Percentiles rank a stretch among this genome's conserved stretches.
These are phyloP conservation scores for Zizania latifolia DNA, from an alignment of 176 grass and related monocot genomes.

Conservation along the genomic window DNA sequence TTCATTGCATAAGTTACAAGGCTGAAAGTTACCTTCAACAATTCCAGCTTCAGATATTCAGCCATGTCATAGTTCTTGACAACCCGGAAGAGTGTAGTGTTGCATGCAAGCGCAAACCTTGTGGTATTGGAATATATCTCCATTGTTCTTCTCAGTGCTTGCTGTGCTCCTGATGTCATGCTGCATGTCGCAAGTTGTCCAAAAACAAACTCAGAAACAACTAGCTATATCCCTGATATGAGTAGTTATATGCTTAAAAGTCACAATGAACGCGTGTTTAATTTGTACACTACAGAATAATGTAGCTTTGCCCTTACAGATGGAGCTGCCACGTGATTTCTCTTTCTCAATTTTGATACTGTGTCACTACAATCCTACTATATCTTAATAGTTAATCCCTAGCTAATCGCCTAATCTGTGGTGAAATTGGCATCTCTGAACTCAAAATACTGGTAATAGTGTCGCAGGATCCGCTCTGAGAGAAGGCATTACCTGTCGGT, in stretches of 20 bases:
- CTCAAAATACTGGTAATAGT: not conserved
- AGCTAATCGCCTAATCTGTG: no score
- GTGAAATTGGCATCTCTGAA: not conserved
- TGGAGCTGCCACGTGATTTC: not conserved
- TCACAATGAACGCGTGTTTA: not conserved
- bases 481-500: constrained; percentile 86
- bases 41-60: constrained; percentile 87
- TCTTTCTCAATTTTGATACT: not conserved
- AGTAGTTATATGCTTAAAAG: not conserved
- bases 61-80: constrained; percentile 98
- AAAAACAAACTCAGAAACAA: not conserved
- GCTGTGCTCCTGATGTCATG: constrained; percentile 94
- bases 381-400: not conserved
- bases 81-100: constrained; percentile 85
- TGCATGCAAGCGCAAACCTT: constrained; percentile 89
- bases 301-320: not conserved
- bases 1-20: not conserved
- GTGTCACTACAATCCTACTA: not conserved
- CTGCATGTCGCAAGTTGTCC: constrained; percentile 36
- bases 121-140: constrained; percentile 98
- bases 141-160: constrained; percentile 95
- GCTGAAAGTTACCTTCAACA: constrained; percentile 66
- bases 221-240: not conserved
- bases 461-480: not conserved
- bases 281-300: not conserved